Evolutionary conservation across 176 grass and related monocot genomes (phyloP).

Genomic region (Cenchrus americanus): DNA sequence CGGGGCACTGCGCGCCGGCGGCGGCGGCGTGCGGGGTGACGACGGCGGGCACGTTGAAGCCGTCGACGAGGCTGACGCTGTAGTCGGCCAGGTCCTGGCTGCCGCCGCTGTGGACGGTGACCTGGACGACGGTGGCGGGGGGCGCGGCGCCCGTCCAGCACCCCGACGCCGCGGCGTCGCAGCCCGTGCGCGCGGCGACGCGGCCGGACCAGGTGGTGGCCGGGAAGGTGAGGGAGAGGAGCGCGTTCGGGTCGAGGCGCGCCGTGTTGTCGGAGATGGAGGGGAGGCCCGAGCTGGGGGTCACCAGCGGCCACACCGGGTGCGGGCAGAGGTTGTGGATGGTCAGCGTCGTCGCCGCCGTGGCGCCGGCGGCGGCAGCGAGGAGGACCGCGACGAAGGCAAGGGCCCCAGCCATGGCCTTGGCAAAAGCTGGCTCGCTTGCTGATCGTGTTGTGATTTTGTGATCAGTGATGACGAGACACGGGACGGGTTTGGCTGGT

Average conservation of each 20-base stretch:
- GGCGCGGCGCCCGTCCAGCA: conserved; percentile 50
- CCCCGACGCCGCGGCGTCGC: conserved; percentile 27
- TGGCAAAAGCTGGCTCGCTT: neutral
- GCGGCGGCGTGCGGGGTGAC: conserved; percentile 47
- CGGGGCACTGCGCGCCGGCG: conserved; percentile 41
- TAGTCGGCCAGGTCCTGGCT: conserved; percentile 34
- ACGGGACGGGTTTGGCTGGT: neutral
- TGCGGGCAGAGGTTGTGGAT: conserved; percentile 60
- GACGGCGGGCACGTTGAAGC: conserved; percentile 62
- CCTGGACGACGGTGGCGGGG: conserved; percentile 33
- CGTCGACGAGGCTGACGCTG: conserved; percentile 60
- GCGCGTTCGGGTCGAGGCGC: conserved; percentile 40
- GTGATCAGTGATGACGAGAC: neutral
- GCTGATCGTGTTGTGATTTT: neutral
- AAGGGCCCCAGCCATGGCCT: conserved; percentile 23
- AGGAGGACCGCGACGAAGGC: neutral
- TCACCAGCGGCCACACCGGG: conserved; percentile 56
- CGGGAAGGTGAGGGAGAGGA: conserved; percentile 46
- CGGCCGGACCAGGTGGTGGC: conserved; percentile 49
- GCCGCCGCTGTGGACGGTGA: conserved; percentile 42
- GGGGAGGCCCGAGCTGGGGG: conserved; percentile 44
- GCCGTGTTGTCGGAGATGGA: conserved; percentile 60
- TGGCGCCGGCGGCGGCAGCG: neutral
- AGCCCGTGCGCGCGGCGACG: conserved; percentile 49
- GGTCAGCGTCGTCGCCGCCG: conserved; percentile 44